Percentiles rank a stretch among this genome's conserved stretches.
Conservation (phyloP, 257 asterid species). For the Solanum pennellii region DNA sequence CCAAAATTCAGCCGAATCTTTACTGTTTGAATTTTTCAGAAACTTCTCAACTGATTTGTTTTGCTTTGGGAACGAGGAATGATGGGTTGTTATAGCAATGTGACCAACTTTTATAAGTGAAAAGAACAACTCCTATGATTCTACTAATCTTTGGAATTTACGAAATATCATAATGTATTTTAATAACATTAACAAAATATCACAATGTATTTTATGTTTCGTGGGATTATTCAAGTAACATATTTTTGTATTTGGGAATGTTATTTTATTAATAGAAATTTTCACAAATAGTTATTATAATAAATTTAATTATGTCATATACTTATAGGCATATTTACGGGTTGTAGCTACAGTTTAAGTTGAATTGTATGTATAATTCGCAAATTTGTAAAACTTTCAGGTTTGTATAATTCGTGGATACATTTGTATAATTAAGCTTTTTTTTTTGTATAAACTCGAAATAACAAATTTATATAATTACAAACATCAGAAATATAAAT, state of each 20-base stretch:
- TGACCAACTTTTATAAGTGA: not conserved
- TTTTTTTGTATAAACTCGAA: no score
- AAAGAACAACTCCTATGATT: not conserved
- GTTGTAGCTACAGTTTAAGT: rapidly evolving
- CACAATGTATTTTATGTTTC: not conserved
- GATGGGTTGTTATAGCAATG: not conserved
- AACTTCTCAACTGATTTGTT: not conserved
- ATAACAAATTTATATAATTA: no score
- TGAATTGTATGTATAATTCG: no score
- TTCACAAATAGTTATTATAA: no score
- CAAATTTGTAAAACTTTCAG: no score
- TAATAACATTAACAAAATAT: not conserved
- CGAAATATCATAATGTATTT: not conserved
- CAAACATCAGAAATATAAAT: no score
- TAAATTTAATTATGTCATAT: no score
- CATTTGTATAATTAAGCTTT: no score
- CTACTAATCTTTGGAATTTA: not conserved
- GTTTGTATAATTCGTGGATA: no score
- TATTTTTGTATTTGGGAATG: not conserved
- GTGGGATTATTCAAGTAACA: not conserved
- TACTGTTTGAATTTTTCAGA: not conserved
- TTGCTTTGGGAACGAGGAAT: not conserved
- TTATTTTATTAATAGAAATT: no score
- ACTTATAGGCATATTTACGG: no score
- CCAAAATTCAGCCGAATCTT: not conserved